Percentiles rank a stretch among this genome's conserved stretches.
These are phyloP conservation scores for Mycena sanguinolenta DNA, from an alignment of 768 basidiomycete species.

Conservation along the genomic window DNA sequence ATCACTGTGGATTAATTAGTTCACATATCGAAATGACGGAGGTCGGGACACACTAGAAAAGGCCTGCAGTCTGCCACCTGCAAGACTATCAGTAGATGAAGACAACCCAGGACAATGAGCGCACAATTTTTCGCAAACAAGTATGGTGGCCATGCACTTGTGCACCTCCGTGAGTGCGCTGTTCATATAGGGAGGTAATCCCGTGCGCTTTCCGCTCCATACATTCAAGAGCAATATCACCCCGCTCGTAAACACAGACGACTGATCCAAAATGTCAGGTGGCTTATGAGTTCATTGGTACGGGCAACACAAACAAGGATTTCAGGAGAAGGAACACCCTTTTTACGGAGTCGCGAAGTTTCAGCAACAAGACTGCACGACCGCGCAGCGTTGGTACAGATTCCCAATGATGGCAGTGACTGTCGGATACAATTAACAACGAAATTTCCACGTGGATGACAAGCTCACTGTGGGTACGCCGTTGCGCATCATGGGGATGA, in stretches of 20 bases:
- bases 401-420: conserved; percentile 67
- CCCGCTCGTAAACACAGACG: conserved; percentile 47
- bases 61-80: conserved; percentile 28
- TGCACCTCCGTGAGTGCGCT: conserved; percentile 49
- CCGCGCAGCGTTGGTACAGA: conserved; percentile 87
- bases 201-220: conserved; percentile 53
- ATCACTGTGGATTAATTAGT: conserved; percentile 14
- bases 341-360: conserved; percentile 50
- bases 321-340: conserved; percentile 46
- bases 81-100: background rate
- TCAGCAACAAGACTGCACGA: conserved; percentile 82
- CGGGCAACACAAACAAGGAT: conserved; percentile 14
- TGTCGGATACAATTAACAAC: background rate
- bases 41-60: conserved; percentile 11
- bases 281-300: background rate
- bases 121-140: conserved; percentile 31
- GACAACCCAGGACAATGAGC: background rate
- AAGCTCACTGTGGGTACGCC: conserved; percentile 29
- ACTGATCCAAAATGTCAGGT: conserved; percentile 32
- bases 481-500: conserved; percentile 51
- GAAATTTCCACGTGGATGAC: background rate
- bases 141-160: conserved; percentile 53
- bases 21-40: background rate
- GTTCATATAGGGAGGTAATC: conserved; percentile 46
- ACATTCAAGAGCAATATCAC: conserved; percentile 45